These are phyloP conservation scores for Penicillium sclerotigenum DNA, from an alignment of 2,329 filamentous ascomycete species.

Conservation along the genomic window DNA sequence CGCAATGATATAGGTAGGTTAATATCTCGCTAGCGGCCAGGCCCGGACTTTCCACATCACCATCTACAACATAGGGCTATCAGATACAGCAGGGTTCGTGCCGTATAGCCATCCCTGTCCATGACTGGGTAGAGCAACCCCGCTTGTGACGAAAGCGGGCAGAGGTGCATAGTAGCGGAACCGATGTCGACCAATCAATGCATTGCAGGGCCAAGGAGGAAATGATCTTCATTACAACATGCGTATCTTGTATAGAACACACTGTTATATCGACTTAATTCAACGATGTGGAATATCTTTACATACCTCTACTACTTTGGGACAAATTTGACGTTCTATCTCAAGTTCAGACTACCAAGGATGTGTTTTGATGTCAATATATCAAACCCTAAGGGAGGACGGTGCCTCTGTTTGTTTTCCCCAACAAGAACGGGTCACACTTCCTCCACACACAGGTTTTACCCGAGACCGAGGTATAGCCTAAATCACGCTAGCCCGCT, in stretches of 20 bases:
- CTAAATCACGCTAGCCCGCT: constrained; percentile 1
- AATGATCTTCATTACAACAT: not conserved
- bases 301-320: too few species aligned
- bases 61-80: constrained; percentile 46
- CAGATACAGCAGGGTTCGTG: constrained; percentile 45
- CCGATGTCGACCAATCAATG: constrained; percentile 12
- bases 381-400: not conserved
- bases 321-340: too few species aligned
- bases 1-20: not conserved
- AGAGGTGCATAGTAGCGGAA: constrained; percentile 15
- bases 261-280: not conserved
- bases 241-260: not conserved
- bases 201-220: constrained; percentile 1
- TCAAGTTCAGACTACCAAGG: too few species aligned
- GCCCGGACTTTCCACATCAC: constrained; percentile 46
- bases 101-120: constrained; percentile 48
- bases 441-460: not conserved
- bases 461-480: not conserved
- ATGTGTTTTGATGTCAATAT: not conserved
- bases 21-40: constrained; percentile 26
- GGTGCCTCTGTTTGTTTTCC: constrained; percentile 16
- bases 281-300: too few species aligned
- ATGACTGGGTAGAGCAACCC: constrained; percentile 39
- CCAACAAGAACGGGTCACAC: constrained; percentile 4
- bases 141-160: constrained; percentile 9